These are phyloP conservation scores for Anthracocystis walkeri DNA, from an alignment of 1,284 basidiomycete species.

Conservation along the genomic window DNA sequence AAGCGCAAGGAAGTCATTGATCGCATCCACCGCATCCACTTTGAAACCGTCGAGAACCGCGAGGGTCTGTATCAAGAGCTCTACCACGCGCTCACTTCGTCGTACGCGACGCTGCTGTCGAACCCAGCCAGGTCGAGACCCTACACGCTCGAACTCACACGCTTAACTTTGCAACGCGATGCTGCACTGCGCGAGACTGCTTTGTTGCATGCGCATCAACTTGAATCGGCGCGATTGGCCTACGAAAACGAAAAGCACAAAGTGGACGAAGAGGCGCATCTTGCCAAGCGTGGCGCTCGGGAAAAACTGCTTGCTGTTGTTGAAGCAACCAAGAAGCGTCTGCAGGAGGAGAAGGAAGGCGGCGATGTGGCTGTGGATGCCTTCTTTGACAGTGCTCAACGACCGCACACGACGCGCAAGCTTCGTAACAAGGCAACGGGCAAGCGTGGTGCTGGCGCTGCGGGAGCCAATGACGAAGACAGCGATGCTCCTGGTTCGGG, in stretches of 20 bases:
- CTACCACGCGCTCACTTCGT: slow-evolving; percentile 57
- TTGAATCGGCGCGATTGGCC: slow-evolving; percentile 57
- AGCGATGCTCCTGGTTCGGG: slow-evolving; percentile 29
- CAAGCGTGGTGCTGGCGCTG: slow-evolving; percentile 22
- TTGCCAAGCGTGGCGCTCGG: slow-evolving; percentile 61
- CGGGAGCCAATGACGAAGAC: slow-evolving; percentile 30
- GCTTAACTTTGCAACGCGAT: slow-evolving; percentile 59
- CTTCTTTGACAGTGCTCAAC: slow-evolving; percentile 58
- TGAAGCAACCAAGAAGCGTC: slow-evolving; percentile 62
- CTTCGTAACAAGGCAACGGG: slow-evolving; percentile 64
- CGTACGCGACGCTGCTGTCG: slow-evolving; percentile 60
- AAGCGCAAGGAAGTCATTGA: slow-evolving; percentile 68
- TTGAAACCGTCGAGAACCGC: slow-evolving; percentile 66
- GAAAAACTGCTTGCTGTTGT: slow-evolving; percentile 65
- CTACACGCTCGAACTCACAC: slow-evolving; percentile 61
- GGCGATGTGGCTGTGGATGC: slow-evolving; percentile 64
- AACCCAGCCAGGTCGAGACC: slow-evolving; percentile 59
- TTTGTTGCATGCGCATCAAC: slow-evolving; percentile 63
- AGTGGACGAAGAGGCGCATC: slow-evolving; percentile 64
- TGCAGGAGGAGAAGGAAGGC: slow-evolving; percentile 66
- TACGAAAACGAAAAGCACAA: slow-evolving; percentile 60
- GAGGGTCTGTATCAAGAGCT: slow-evolving; percentile 65
- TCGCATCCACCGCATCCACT: slow-evolving; percentile 65
- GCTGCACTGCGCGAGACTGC: slow-evolving; percentile 57
- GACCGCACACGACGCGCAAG: slow-evolving; percentile 68